phyloP scores from a whole-genome alignment of 371 early-diverging fungal genomes.

The Lichtheimia ramosa region DNA sequence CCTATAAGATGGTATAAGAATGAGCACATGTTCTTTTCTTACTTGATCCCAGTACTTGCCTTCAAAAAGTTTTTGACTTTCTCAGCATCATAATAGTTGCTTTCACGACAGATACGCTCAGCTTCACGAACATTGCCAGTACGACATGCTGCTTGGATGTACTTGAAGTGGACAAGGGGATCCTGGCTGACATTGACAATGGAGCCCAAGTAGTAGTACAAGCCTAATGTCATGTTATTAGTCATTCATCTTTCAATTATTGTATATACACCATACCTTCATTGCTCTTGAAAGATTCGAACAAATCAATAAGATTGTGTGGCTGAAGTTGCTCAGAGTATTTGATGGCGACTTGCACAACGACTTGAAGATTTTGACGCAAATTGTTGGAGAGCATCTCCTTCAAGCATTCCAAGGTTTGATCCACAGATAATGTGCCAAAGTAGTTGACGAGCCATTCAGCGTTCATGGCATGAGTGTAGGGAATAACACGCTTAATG shows the following conservation, averaged over 20 bases:
- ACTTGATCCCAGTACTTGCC: slow-evolving; percentile 17
- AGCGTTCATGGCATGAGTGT: slow-evolving; percentile 81
- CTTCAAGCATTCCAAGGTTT: slow-evolving; percentile 88
- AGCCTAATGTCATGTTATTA: slow-evolving; percentile 19
- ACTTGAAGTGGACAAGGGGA: slow-evolving; percentile 94
- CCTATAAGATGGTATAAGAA: slow-evolving; percentile 42
- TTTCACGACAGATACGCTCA: slow-evolving; percentile 96
- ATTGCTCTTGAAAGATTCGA: slow-evolving; percentile 87
- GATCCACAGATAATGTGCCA: slow-evolving; percentile 91
- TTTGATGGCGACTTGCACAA: slow-evolving; percentile 93
- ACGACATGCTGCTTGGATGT: slow-evolving; percentile 95
- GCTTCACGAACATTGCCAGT: slow-evolving; percentile 96
- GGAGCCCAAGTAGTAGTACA: slow-evolving; percentile 92
- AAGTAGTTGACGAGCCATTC: slow-evolving; percentile 93
- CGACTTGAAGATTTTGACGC: slow-evolving; percentile 93
- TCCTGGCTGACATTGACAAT: slow-evolving; percentile 94
- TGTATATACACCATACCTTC: slow-evolving; percentile 70
- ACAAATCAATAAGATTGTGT: slow-evolving; percentile 85
- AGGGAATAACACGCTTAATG: slow-evolving; percentile 93
- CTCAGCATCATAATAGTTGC: slow-evolving; percentile 93
- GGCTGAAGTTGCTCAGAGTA: slow-evolving; percentile 94
- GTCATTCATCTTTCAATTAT: not conserved
- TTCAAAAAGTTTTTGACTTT: slow-evolving; percentile 97
- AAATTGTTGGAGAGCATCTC: slow-evolving; percentile 88
- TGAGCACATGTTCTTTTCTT: not conserved